phyloP scores from a whole-genome alignment of 768 basidiomycete species.

The Podaxis pistillaris region DNA sequence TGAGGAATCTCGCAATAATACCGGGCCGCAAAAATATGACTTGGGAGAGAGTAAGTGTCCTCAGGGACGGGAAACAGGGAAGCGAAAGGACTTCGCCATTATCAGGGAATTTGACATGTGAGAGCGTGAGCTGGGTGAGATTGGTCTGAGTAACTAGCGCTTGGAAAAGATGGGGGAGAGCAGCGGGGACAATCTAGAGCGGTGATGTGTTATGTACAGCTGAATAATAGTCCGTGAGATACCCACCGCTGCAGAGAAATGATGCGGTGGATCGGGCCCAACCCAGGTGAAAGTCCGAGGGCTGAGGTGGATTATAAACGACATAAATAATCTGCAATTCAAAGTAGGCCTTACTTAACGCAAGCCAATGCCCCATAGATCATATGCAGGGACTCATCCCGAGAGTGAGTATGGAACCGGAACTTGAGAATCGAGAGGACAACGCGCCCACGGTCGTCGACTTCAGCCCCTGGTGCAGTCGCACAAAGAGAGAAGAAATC shows the following conservation, averaged over 20 bases:
- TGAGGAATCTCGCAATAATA: slow-evolving; percentile 35
- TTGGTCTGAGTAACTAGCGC: slow-evolving; percentile 41
- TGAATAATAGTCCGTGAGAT: background rate
- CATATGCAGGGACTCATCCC: slow-evolving; percentile 21
- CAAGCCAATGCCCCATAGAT: slow-evolving; percentile 24
- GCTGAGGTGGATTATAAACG: slow-evolving; percentile 24
- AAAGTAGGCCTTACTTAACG: slow-evolving; percentile 24
- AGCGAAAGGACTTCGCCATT: slow-evolving; percentile 15
- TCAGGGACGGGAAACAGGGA: slow-evolving; percentile 37
- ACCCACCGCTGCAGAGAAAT: slow-evolving; percentile 61
- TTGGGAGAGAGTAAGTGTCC: slow-evolving; percentile 47
- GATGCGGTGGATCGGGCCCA: slow-evolving; percentile 60
- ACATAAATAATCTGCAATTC: background rate
- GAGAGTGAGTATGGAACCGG: slow-evolving; percentile 25
- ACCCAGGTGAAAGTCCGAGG: slow-evolving; percentile 53
- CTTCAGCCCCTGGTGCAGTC: slow-evolving; percentile 13
- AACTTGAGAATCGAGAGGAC: slow-evolving; percentile 24
- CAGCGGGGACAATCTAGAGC: slow-evolving; percentile 41
- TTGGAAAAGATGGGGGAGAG: slow-evolving; percentile 35
- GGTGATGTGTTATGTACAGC: background rate
- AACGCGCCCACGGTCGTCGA: slow-evolving; percentile 23
- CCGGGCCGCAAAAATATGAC: slow-evolving; percentile 43
- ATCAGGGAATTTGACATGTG: slow-evolving; percentile 35
- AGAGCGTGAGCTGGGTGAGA: slow-evolving; percentile 43
- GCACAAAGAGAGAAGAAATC: slow-evolving; percentile 14